Evolutionary conservation across 106 monocot genomes (phyloP).

Genomic region (Dendrobium huoshanense): DNA sequence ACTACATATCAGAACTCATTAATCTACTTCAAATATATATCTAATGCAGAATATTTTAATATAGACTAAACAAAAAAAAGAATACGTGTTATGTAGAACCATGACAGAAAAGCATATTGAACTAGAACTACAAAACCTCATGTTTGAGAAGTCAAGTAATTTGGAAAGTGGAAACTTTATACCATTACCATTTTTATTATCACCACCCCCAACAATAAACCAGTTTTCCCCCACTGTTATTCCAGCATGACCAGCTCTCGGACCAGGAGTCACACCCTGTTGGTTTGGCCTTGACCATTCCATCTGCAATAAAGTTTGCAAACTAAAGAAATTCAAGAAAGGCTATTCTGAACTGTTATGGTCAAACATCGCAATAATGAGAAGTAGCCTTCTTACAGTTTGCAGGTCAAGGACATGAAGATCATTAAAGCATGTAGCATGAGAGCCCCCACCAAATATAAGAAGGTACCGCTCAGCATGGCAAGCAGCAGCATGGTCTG

Average conservation of each 20-base stretch:
- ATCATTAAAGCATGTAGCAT: slow-evolving; percentile 96
- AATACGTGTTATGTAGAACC: background rate
- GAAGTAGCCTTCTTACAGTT: slow-evolving; percentile 43
- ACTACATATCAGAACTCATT: background rate
- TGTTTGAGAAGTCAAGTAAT: background rate
- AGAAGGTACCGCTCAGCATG: slow-evolving; percentile 90
- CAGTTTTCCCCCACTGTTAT: slow-evolving; percentile 91
- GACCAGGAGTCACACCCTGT: slow-evolving; percentile 70
- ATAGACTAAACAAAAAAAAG: background rate
- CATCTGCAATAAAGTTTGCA: slow-evolving; percentile 56
- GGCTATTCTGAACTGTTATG: background rate
- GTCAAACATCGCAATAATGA: slow-evolving; percentile 6
- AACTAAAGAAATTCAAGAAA: slow-evolving; percentile 8
- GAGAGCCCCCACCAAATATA: slow-evolving; percentile 98
- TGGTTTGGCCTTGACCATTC: slow-evolving; percentile 95
- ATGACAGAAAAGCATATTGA: background rate
- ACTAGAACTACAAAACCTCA: background rate
- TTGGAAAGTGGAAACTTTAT: slow-evolving; percentile 1
- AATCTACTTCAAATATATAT: background rate
- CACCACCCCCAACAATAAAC: slow-evolving; percentile 96
- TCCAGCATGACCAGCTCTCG: slow-evolving; percentile 96
- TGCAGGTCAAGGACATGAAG: slow-evolving; percentile 94
- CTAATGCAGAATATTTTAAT: background rate
- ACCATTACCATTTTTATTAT: slow-evolving; percentile 75
- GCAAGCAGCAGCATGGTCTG: slow-evolving; percentile 94